A percentile compares a stretch with the other conserved stretches of the same genome.
Evolutionary conservation across 257 asterid genomes (phyloP).

Genomic region (Solanum sejunctum): DNA sequence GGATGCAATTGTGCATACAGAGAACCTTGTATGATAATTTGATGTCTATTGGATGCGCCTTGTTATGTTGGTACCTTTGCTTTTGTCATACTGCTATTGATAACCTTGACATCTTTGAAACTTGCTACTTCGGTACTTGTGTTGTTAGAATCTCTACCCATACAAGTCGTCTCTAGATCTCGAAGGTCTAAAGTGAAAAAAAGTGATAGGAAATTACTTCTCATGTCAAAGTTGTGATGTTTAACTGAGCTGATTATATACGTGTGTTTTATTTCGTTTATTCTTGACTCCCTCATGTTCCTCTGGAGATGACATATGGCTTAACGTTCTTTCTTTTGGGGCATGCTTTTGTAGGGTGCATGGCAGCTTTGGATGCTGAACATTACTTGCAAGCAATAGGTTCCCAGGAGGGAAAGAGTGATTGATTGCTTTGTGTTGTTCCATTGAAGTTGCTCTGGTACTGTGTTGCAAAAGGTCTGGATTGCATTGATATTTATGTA

Average conservation of each 20-base stretch:
- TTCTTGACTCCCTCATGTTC: not conserved
- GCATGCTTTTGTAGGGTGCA: conserved; percentile 54
- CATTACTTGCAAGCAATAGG: conserved; percentile 88
- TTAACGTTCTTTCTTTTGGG: not conserved
- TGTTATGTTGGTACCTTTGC: not conserved
- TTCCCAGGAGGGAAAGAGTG: conserved; percentile 89
- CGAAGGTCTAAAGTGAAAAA: not conserved
- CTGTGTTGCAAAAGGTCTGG: not conserved
- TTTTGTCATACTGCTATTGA: not conserved
- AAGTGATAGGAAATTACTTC: not conserved
- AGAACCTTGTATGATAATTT: not conserved
- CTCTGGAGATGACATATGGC: not conserved
- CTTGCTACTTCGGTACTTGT: not conserved
- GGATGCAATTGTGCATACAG: not conserved
- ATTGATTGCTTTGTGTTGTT: conserved; percentile 35
- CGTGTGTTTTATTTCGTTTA: too few relatives aligned
- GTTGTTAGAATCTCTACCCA: not conserved
- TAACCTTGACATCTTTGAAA: not conserved
- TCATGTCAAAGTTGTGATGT: not conserved
- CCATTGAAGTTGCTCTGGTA: conserved; percentile 1
- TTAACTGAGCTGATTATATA: not conserved
- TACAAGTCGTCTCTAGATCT: not conserved
- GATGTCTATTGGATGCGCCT: not conserved
- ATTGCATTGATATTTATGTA: not conserved
- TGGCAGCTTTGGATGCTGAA: conserved; percentile 97